phyloP scores from a whole-genome alignment of 2,329 filamentous ascomycete genomes.

The Fusarium sambucinum region DNA sequence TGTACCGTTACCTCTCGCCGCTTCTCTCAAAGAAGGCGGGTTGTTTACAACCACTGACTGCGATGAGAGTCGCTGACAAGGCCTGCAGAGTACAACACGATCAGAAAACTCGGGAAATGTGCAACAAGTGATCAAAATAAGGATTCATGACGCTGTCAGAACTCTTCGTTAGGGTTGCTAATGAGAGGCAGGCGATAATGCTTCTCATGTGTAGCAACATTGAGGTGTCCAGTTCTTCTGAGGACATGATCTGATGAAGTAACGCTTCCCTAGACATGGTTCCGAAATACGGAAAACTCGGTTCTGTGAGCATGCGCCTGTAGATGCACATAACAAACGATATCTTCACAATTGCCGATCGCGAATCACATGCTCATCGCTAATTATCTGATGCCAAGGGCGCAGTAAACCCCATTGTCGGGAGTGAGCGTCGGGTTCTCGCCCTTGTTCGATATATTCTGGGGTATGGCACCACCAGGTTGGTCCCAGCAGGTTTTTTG shows the following conservation, averaged over 20 bases:
- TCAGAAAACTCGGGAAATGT: background rate
- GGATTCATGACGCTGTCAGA: background rate
- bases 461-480: constrained; percentile 41
- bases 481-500: constrained; percentile 28
- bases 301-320: background rate
- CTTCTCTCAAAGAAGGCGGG: background rate
- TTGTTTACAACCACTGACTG: background rate
- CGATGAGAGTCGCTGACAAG: background rate
- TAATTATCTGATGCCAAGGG: background rate
- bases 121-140: background rate
- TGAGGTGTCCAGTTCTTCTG: background rate
- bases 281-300: background rate
- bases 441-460: constrained; percentile 39
- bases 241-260: background rate
- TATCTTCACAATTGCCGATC: background rate
- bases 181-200: background rate
- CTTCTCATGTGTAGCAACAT: background rate
- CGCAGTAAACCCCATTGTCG: constrained; percentile 10
- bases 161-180: background rate
- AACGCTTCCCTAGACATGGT: background rate
- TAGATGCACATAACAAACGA: background rate
- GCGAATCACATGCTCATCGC: constrained; percentile 16
- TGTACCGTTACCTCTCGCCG: background rate
- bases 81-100: background rate
- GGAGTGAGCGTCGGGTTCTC: constrained; percentile 28